Percentiles rank a stretch among this genome's conserved stretches.
Conservation (phyloP, 148 eudicot species). For the Diospyros lotus region DNA sequence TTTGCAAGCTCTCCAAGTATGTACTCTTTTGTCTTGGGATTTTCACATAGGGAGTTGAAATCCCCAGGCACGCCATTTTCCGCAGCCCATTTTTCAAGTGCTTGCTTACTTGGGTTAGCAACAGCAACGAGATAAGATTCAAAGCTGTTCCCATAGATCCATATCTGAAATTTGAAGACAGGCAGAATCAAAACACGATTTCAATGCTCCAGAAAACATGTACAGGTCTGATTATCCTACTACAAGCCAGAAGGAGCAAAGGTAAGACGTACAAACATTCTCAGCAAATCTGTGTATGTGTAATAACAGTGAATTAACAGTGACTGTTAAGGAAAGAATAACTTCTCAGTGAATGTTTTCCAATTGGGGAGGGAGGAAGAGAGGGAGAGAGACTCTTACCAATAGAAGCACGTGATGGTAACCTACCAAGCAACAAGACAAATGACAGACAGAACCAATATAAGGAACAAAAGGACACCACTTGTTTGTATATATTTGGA, state of each 20-base stretch:
- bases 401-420: too few relatives aligned
- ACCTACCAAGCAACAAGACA: too few relatives aligned
- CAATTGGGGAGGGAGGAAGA: too few relatives aligned
- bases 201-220: not conserved
- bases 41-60: conserved; percentile 56
- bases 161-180: conserved; percentile 39
- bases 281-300: not conserved
- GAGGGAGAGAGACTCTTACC: too few relatives aligned
- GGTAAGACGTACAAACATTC: not conserved
- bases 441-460: too few relatives aligned
- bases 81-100: conserved; percentile 62
- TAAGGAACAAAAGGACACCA: too few relatives aligned
- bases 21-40: conserved; percentile 64
- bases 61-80: conserved; percentile 55
- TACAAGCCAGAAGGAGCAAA: not conserved
- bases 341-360: too few relatives aligned
- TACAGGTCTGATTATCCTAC: not conserved
- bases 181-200: not conserved
- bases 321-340: too few relatives aligned
- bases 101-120: conserved; percentile 59
- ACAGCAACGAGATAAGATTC: conserved; percentile 71
- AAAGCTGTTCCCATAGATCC: conserved; percentile 85
- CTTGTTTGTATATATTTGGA: too few relatives aligned
- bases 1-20: conserved; percentile 57
- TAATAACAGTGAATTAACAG: not conserved